These are phyloP conservation scores for Lecanicillium sp. DNA, from an alignment of 2,329 filamentous ascomycete species.

Conservation along the genomic window DNA sequence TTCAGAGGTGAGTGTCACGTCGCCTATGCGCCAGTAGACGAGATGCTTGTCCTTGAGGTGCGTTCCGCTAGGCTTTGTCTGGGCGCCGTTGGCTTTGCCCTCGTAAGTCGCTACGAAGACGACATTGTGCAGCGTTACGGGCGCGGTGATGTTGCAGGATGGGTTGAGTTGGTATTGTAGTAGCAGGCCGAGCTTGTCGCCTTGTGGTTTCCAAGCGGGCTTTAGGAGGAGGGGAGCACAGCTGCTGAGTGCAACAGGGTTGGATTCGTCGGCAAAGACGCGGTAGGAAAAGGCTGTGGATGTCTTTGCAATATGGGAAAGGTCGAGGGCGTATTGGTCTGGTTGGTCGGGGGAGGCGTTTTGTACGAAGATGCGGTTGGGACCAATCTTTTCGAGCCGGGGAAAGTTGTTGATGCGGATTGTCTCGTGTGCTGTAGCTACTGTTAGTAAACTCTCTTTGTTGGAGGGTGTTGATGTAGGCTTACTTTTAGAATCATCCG, in stretches of 20 bases:
- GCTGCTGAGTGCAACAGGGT: constrained; percentile 31
- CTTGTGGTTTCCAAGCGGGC: constrained; percentile 74
- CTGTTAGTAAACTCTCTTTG: constrained; percentile 4
- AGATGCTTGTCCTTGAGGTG: constrained; percentile 69
- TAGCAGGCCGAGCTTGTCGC: constrained; percentile 78
- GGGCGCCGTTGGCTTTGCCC: constrained; percentile 57
- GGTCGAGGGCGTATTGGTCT: constrained; percentile 72
- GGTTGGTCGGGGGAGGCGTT: constrained; percentile 55
- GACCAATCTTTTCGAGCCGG: constrained; percentile 83
- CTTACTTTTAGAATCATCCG: constrained; percentile 39
- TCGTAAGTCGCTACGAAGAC: constrained; percentile 65
- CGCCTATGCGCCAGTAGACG: constrained; percentile 73
- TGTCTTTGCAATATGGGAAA: constrained; percentile 63
- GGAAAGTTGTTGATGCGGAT: constrained; percentile 84
- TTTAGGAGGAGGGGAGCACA: constrained; percentile 68
- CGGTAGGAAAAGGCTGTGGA: constrained; percentile 89
- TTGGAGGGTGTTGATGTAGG: constrained; percentile 11
- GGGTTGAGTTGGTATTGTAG: constrained; percentile 81
- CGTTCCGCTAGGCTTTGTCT: constrained; percentile 72
- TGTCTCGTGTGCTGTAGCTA: constrained; percentile 46
- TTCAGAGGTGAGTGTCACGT: constrained; percentile 59
- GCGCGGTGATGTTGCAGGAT: constrained; percentile 36
- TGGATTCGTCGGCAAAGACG: constrained; percentile 59
- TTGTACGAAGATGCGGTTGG: constrained; percentile 84
- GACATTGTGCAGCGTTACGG: constrained; percentile 57